phyloP scores from a whole-genome alignment of 2,329 filamentous ascomycete species.

The Scopulariopsis brevicaulis region DNA sequence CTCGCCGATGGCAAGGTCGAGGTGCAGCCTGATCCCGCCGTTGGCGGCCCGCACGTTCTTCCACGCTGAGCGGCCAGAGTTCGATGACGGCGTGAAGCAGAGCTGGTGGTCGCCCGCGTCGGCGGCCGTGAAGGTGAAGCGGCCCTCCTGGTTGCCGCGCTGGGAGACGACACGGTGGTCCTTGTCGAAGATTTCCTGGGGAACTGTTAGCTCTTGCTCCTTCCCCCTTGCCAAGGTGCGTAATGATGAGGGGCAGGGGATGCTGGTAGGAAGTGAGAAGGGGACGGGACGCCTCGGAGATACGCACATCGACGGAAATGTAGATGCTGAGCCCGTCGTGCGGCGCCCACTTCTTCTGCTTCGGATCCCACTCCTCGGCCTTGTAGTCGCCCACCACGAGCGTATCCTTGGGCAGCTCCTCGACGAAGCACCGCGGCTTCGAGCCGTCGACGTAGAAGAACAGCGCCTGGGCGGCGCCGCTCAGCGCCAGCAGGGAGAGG shows the following conservation, averaged over 20 bases:
- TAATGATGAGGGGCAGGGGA: background rate
- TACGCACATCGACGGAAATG: constrained; percentile 74
- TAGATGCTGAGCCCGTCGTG: constrained; percentile 71
- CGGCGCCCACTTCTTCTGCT: constrained; percentile 54
- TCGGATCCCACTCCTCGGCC: constrained; percentile 72
- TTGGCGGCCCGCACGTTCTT: constrained; percentile 51
- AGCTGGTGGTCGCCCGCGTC: constrained; percentile 93
- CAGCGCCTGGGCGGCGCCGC: constrained; percentile 61
- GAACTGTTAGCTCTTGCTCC: background rate
- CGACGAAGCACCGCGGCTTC: constrained; percentile 89
- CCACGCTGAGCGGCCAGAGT: constrained; percentile 59
- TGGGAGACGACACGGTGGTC: constrained; percentile 93
- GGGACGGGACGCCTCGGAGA: background rate
- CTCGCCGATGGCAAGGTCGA: constrained; percentile 91
- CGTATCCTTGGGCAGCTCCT: constrained; percentile 95
- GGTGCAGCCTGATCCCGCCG: constrained; percentile 69
- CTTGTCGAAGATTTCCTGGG: constrained; percentile 84
- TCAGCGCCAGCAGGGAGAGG: constrained; percentile 55
- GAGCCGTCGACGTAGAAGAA: constrained; percentile 93
- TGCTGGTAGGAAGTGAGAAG: background rate
- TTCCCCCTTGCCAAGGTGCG: background rate
- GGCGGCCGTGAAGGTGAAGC: constrained; percentile 91
- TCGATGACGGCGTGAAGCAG: constrained; percentile 82
- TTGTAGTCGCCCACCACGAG: constrained; percentile 88
- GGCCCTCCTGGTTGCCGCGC: constrained; percentile 61